Percentiles rank a stretch among this genome's conserved stretches.
These are phyloP conservation scores for Vachellia collinsii DNA, from an alignment of 306 rosid species.

Conservation along the genomic window DNA sequence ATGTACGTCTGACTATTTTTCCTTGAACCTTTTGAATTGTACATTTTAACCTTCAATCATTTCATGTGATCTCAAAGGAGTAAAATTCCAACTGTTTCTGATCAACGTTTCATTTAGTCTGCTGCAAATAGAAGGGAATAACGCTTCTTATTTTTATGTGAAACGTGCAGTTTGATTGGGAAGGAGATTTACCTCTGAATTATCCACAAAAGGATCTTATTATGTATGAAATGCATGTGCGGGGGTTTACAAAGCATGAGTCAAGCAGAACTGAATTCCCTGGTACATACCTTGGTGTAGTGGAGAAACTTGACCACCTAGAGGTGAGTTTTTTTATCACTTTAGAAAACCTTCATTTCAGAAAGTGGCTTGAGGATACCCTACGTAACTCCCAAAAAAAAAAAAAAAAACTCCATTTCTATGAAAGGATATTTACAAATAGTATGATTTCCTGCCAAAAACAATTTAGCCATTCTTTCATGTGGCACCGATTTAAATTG, in stretches of 20 bases:
- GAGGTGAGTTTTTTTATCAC: constrained; percentile 58
- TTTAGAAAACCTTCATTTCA: constrained; percentile 15
- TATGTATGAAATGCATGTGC: constrained; percentile 93
- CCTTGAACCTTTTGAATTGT: constrained; percentile 21
- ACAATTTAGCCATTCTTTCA: neutral
- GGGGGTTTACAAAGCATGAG: constrained; percentile 91
- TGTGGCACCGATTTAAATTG: neutral
- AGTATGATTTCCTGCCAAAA: neutral
- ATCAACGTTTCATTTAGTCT: neutral
- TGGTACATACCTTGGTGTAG: constrained; percentile 92
- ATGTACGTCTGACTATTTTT: neutral
- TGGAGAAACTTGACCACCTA: constrained; percentile 90
- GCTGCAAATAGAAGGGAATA: neutral
- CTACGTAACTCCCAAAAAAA: too few species aligned
- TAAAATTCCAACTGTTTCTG: neutral
- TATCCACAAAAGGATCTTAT: constrained; percentile 83
- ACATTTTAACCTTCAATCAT: neutral
- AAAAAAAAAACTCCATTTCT: neutral
- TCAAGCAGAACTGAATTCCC: constrained; percentile 74
- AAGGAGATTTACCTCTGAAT: constrained; percentile 90
- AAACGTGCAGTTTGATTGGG: constrained; percentile 90
- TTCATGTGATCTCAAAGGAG: neutral
- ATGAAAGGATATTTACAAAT: constrained; percentile 12
- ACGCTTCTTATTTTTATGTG: constrained; percentile 19
- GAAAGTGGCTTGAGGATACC: too few species aligned